phyloP scores from a whole-genome alignment of 1,284 basidiomycete genomes.

The Xanthoconium separans region DNA sequence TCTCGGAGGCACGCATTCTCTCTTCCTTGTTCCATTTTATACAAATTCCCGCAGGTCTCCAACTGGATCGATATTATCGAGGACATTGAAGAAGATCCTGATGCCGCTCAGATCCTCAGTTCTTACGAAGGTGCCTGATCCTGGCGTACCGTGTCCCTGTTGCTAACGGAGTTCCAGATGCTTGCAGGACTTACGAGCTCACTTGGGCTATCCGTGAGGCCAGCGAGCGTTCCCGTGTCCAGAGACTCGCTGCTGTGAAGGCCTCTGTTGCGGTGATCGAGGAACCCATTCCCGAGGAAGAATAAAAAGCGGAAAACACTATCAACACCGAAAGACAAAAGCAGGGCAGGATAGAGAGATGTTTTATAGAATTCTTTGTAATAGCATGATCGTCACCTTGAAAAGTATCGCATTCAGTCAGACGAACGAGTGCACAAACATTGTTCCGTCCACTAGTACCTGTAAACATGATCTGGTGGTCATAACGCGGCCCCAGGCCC shows the following conservation, averaged over 20 bases:
- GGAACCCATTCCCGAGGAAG: slow-evolving; percentile 29
- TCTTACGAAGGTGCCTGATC: slow-evolving; percentile 63
- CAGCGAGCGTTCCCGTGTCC: slow-evolving; percentile 57
- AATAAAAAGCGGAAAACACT: slow-evolving; percentile 12
- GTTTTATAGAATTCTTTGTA: slow-evolving; percentile 1
- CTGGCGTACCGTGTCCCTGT: not conserved
- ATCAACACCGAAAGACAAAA: slow-evolving; percentile 1
- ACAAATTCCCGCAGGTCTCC: slow-evolving; percentile 49
- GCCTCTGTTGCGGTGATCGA: slow-evolving; percentile 15
- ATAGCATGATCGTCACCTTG: not conserved
- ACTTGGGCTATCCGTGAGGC: slow-evolving; percentile 86
- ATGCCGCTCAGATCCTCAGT: slow-evolving; percentile 68
- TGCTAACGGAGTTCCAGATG: slow-evolving; percentile 51
- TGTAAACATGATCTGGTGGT: slow-evolving; percentile 20
- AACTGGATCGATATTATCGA: slow-evolving; percentile 83
- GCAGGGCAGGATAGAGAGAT: not conserved
- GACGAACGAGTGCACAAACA: not conserved
- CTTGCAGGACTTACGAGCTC: slow-evolving; percentile 83
- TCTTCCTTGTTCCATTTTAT: not conserved
- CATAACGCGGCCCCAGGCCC: too few relatives aligned
- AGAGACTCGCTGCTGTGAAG: slow-evolving; percentile 28
- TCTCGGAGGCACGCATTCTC: slow-evolving; percentile 58
- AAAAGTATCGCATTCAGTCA: not conserved
- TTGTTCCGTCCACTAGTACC: not conserved
- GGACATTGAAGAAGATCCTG: slow-evolving; percentile 72